phyloP scores from a whole-genome alignment of 176 grass and related monocot species.

The Rhipidocladum racemiflorum region DNA sequence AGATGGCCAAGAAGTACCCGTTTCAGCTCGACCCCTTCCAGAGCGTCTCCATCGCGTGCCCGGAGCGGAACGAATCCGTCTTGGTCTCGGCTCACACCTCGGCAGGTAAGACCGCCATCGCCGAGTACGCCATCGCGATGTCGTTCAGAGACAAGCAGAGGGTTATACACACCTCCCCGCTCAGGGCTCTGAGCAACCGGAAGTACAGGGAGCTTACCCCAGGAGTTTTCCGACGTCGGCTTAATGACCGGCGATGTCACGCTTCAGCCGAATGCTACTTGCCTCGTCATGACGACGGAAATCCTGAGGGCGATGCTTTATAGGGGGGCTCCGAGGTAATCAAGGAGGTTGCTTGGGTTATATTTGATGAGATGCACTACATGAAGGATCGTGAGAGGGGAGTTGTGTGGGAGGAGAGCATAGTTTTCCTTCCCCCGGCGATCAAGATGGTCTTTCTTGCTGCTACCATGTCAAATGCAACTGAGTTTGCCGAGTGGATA shows the following conservation, averaged over 20 bases:
- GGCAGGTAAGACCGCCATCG: constrained; percentile 84
- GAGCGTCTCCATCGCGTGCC: constrained; percentile 72
- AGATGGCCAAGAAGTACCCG: constrained; percentile 94
- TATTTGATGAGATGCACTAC: constrained; percentile 99
- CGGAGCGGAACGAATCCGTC: constrained; percentile 87
- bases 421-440: constrained; percentile 86
- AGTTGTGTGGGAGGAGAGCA: constrained; percentile 98
- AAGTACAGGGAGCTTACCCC: constrained; percentile 88
- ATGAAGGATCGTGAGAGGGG: constrained; percentile 97
- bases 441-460: constrained; percentile 99
- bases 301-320: constrained; percentile 96
- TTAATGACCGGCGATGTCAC: constrained; percentile 97
- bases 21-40: constrained; percentile 97
- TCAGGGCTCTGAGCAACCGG: constrained; percentile 97
- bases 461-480: constrained; percentile 96
- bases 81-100: constrained; percentile 95
- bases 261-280: constrained; percentile 81
- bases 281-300: constrained; percentile 97
- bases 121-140: constrained; percentile 95
- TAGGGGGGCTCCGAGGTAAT: constrained; percentile 94
- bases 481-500: constrained; percentile 99
- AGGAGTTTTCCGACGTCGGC: constrained; percentile 91
- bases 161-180: constrained; percentile 88
- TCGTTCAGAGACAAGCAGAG: constrained; percentile 93
- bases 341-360: constrained; percentile 97